A percentile compares a stretch with the other conserved stretches of the same genome.
phyloP scores from a whole-genome alignment of 2,329 filamentous ascomycete genomes.

The Aspergillus awamori region DNA sequence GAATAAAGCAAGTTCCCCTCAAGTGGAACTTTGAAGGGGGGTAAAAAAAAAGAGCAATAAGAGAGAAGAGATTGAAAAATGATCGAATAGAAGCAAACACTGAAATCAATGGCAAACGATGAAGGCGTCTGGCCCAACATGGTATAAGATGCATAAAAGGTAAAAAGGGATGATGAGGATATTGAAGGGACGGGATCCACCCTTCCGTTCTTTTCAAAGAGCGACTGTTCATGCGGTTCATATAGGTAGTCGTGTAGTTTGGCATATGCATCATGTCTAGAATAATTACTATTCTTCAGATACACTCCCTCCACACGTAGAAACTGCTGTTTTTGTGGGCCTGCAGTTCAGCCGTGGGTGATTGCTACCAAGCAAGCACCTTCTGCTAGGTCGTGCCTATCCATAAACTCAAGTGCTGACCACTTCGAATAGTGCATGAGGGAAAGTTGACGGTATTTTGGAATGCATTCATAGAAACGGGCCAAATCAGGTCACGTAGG shows the following conservation, averaged over 20 bases:
- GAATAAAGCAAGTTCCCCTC: not conserved
- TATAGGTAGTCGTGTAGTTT: constrained; percentile 24
- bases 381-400: not conserved
- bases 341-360: not conserved
- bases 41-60: constrained; percentile 10
- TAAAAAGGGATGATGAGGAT: not conserved
- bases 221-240: constrained; percentile 24
- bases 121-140: constrained; percentile 1
- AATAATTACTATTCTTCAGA: constrained; percentile 1
- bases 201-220: constrained; percentile 6
- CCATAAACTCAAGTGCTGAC: not conserved
- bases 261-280: constrained; percentile 27
- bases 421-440: not conserved
- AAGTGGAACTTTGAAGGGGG: constrained; percentile 11
- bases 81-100: constrained; percentile 2
- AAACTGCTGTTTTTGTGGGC: not conserved
- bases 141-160: constrained; percentile 5
- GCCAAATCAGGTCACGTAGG: not conserved
- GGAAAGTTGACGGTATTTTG: not conserved
- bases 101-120: not conserved
- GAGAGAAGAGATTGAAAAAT: constrained; percentile 10
- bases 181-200: constrained; percentile 6
- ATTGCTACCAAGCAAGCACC: not conserved
- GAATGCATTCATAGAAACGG: not conserved
- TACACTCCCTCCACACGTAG: constrained; percentile 1